A percentile compares a stretch with the other conserved stretches of the same genome.
phyloP scores from a whole-genome alignment of 116 monocot species.

The Trichopus zeylanicus region DNA sequence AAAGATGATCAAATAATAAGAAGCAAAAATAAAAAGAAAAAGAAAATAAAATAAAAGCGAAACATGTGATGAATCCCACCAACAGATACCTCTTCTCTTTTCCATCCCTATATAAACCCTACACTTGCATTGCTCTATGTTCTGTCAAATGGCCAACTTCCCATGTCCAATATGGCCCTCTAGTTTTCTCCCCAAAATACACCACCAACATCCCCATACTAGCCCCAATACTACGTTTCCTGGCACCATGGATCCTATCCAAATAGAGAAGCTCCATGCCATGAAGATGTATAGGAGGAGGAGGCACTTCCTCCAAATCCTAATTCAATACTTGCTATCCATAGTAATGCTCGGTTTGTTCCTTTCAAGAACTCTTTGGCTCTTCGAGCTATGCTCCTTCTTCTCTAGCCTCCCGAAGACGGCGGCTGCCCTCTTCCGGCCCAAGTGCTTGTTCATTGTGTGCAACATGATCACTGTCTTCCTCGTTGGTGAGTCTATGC shows the following conservation, averaged over 20 bases:
- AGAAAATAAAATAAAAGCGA: no score
- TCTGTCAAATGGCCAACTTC: neutral
- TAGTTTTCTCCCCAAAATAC: neutral
- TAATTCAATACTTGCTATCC: conserved; percentile 14
- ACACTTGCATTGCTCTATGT: neutral
- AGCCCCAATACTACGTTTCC: neutral
- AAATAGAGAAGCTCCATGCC: conserved; percentile 36
- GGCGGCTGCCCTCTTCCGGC: no score
- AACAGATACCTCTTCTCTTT: no score
- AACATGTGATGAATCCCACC: no score
- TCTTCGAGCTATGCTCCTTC: conserved; percentile 14
- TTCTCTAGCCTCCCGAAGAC: no score
- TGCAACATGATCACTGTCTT: conserved; percentile 54
- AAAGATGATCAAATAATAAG: neutral
- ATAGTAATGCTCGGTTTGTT: conserved; percentile 30
- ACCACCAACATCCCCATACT: conserved; percentile 2
- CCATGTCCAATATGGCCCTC: neutral
- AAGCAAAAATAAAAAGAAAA: neutral
- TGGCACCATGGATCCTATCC: conserved; percentile 32
- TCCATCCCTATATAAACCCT: neutral
- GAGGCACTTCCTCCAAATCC: conserved; percentile 9
- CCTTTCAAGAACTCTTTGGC: conserved; percentile 61
- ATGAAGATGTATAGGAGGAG: conserved; percentile 32
- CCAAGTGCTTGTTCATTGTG: conserved; percentile 49
- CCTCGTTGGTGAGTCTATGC: conserved; percentile 56